A percentile compares a stretch with the other conserved stretches of the same genome.
These are phyloP conservation scores for Penicillium corylophilum DNA, from an alignment of 2,329 filamentous ascomycete genomes.

Conservation along the genomic window DNA sequence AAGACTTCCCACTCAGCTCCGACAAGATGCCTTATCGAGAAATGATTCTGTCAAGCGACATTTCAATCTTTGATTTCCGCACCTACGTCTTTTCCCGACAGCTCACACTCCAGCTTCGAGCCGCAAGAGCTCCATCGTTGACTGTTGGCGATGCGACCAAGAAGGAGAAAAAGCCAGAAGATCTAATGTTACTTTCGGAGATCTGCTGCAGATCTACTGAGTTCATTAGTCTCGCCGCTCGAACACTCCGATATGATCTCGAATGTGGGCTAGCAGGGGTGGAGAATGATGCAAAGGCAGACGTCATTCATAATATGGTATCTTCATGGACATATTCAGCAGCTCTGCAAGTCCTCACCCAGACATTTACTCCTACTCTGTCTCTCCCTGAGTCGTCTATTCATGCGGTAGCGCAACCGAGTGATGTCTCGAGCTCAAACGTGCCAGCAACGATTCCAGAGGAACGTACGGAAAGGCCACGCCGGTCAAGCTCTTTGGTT, in stretches of 20 bases:
- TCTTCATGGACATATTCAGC: slow-evolving; percentile 49
- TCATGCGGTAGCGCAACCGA: slow-evolving; percentile 27
- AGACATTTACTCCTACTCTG: slow-evolving; percentile 39
- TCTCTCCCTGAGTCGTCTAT: slow-evolving; percentile 39
- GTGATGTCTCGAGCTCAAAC: slow-evolving; percentile 21
- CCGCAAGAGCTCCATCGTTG: slow-evolving; percentile 63
- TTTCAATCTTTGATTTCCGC: slow-evolving; percentile 93
- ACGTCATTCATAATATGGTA: slow-evolving; percentile 48
- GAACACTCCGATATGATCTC: slow-evolving; percentile 77
- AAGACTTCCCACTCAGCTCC: slow-evolving; percentile 47
- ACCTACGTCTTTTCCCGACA: slow-evolving; percentile 93
- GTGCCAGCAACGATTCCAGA: slow-evolving; percentile 19
- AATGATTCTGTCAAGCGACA: slow-evolving; percentile 88
- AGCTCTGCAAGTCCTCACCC: slow-evolving; percentile 43
- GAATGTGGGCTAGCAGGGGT: slow-evolving; percentile 57
- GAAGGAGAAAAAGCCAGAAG: slow-evolving; percentile 63
- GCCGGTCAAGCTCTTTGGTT: slow-evolving; percentile 41
- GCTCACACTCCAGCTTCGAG: slow-evolving; percentile 73
- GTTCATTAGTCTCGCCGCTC: slow-evolving; percentile 78
- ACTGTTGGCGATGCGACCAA: slow-evolving; percentile 43
- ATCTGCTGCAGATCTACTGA: slow-evolving; percentile 78
- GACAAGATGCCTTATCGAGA: slow-evolving; percentile 81
- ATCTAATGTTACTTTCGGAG: slow-evolving; percentile 77
- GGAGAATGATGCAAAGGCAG: slow-evolving; percentile 31
- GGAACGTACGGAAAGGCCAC: slow-evolving; percentile 32